Evolutionary conservation across 139 green algal genomes (phyloP).

Genomic region (Desmodesmus armatus): DNA sequence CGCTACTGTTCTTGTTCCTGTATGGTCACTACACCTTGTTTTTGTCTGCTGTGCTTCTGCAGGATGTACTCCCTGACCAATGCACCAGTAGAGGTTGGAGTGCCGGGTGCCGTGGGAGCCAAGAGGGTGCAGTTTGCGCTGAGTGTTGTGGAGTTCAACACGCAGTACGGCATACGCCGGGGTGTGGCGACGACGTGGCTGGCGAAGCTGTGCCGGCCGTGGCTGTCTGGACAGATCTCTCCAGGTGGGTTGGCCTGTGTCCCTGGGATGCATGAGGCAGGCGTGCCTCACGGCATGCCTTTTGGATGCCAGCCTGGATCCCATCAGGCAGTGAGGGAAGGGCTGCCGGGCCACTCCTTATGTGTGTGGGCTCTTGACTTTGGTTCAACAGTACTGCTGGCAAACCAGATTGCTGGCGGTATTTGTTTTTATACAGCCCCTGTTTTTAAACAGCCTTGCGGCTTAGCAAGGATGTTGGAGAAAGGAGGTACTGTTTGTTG

Average conservation of each 20-base stretch:
- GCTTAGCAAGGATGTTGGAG: background rate
- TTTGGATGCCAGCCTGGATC: background rate
- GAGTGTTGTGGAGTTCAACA: conserved; percentile 78
- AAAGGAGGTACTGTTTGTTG: too few relatives aligned
- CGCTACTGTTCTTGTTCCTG: too few relatives aligned
- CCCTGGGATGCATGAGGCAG: background rate
- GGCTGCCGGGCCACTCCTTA: background rate
- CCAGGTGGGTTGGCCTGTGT: background rate
- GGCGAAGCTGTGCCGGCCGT: conserved; percentile 56
- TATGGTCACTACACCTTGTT: too few relatives aligned
- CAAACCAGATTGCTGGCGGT: too few relatives aligned
- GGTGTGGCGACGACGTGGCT: conserved; percentile 91
- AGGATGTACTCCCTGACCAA: conserved; percentile 91
- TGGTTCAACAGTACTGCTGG: too few relatives aligned
- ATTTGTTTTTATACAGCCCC: too few relatives aligned
- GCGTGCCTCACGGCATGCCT: background rate
- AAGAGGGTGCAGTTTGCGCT: conserved; percentile 77
- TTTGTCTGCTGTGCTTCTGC: too few relatives aligned
- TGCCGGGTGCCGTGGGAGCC: conserved; percentile 16
- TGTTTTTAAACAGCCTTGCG: background rate
- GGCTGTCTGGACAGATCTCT: conserved; percentile 18
- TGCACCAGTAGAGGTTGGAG: conserved; percentile 48
- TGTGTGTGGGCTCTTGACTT: too few relatives aligned
- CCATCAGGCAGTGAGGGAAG: too few relatives aligned
- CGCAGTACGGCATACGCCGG: conserved; percentile 53